Base-by-base conservation (phyloP, 176 grass and related monocot species). In the Tillandsia leiboldiana region DNA sequence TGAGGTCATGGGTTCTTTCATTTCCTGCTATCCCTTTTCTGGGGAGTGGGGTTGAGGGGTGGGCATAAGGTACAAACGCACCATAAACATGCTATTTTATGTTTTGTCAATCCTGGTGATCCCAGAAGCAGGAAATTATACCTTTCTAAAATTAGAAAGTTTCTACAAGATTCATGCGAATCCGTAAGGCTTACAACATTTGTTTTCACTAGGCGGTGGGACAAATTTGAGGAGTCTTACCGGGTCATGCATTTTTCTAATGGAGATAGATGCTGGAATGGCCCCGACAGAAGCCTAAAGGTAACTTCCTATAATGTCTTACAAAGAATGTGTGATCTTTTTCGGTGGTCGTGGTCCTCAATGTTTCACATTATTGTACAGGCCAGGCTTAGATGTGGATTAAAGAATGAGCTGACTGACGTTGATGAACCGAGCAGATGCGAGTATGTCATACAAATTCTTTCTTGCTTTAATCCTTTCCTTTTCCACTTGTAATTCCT, bases 391-490 rank as follows among this genome's bases (percentile, higher is more conserved):
- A 83, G 90, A 63, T 99, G 94, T 84, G 94, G 94, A 28, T 66
- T 99, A 72, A 90, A 73, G 42, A 83, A 93, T 82, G 90, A 99
- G 53, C 72, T 99, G 69, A 71, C 77, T 51, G 94, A 79, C 9
- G 77, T 99, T 4, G 90, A 99, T 51, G 94, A 99, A 70, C 94
- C 94, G 62, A 99, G 94, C 58, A 78, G 94, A 99, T 99, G 94
- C 94, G 90, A 99, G 94, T 99, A 93, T 70, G 89, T 76, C 2
- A 77, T 73, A 10, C n/a, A 70, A 1, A 69, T 15, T 67, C 28
- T 51, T 13, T 2, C 62, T 77, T 1, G n/a, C 56, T 61, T 23
- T 50, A 65, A 1, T 14, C 20, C 26, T 23, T 51, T 42, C 33
- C 33, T 6, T 12, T 26, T 18, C 26, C 26, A 13, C 10, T 8